phyloP scores from a whole-genome alignment of 192 early-diverging fungal species.

The Podila clonocystis region DNA sequence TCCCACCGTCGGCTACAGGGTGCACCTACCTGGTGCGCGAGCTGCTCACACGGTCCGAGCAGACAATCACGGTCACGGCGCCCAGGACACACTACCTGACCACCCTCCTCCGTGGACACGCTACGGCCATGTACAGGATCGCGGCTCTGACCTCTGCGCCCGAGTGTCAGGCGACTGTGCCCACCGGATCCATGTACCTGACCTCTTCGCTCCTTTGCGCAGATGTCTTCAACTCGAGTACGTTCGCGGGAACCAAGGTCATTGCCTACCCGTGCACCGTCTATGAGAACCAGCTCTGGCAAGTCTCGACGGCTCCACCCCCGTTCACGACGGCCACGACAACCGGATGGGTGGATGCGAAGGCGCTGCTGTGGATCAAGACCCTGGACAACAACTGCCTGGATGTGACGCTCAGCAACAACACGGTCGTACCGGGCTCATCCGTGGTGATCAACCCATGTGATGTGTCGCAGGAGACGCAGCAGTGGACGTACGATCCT shows the following conservation, averaged over 20 bases:
- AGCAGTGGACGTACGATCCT: slow-evolving; percentile 44
- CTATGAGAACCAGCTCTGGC: slow-evolving; percentile 39
- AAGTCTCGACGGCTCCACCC: slow-evolving; percentile 21
- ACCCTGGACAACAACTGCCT: slow-evolving; percentile 29
- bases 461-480: slow-evolving; percentile 19
- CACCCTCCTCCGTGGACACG: slow-evolving; percentile 7
- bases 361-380: slow-evolving; percentile 34
- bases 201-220: slow-evolving; percentile 38
- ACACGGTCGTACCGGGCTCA: slow-evolving; percentile 1
- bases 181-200: slow-evolving; percentile 33
- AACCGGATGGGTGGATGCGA: neutral
- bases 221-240: slow-evolving; percentile 12
- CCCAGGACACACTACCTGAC: slow-evolving; percentile 20
- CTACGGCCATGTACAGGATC: slow-evolving; percentile 27
- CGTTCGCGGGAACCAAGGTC: slow-evolving; percentile 1
- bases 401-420: slow-evolving; percentile 7
- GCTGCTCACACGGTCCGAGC: slow-evolving; percentile 28
- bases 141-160: slow-evolving; percentile 6
- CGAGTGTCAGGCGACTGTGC: slow-evolving; percentile 12
- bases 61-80: slow-evolving; percentile 5
- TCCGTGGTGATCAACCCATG: slow-evolving; percentile 31
- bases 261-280: slow-evolving; percentile 19
- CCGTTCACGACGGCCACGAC: slow-evolving; percentile 8
- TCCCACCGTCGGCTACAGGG: neutral
- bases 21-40: slow-evolving; percentile 33